Evolutionary conservation across 345 rosid genomes (phyloP), one percentile per base, ranked within the genome.

Genomic region (Salix viminalis): DNA sequence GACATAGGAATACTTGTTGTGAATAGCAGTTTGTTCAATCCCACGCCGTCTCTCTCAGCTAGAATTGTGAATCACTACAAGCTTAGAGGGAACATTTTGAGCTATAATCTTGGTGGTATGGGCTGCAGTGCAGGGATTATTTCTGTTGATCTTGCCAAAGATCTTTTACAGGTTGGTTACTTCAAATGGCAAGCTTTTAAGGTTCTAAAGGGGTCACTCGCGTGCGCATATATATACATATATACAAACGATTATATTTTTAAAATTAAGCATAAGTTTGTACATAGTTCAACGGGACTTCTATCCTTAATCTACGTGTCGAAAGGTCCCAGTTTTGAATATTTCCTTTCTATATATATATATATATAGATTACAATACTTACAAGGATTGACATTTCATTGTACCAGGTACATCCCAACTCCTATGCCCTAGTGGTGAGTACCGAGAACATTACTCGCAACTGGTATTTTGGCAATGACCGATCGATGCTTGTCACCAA

Each of bases 101-200:
- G 73, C 64, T 75, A 76, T n/a, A 80, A 56, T 75, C 76, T 80
- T 54, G 83, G 76, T 34, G 83, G 83, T 24, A 80, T 80, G 83
- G 83, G 83, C 2, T 80, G 83, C 42, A 76, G 83, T 66, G 79
- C 83, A 36, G 83, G 83, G 5, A 71, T 80, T n/a, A 80, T 80
- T 44, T 61, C 81, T 10, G 23, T 73, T 1, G 73, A 74, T 18
- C 68, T 68, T 18, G 69, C 77, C 26, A 54, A 66, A 41, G n/a
- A 58, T 52, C 46, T 74, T 28, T 36, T 74, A 11, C 74, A 58
- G 81, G 81, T 74, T 65, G 42, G 69, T 11, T 26, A 10, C 28
- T 21, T 23, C 12, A 19, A 42, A 42, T 3, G 48, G 0, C 15
- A 42, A 42, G 11, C 11, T 39, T 39, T 39, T 8, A 39, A 7